Base-by-base conservation (phyloP, 2,329 filamentous ascomycete genomes). In the Colletotrichum orbiculare region DNA sequence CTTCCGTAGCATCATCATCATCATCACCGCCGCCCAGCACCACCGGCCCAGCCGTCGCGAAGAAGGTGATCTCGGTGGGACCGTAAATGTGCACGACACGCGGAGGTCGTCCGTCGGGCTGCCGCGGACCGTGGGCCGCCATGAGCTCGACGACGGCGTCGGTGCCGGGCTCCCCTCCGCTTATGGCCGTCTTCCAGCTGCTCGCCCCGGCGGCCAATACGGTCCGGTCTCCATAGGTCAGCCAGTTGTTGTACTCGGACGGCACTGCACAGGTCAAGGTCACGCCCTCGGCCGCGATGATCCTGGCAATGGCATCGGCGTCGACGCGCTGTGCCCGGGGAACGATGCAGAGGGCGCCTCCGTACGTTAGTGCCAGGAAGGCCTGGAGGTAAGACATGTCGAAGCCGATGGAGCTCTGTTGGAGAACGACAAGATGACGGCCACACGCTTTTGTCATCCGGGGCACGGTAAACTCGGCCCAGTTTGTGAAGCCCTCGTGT, bases 371-470 rank as follows among this genome's bases (percentile, higher is more conserved):
- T 0, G 75, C 74, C 3, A 69, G 67, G 53, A 81, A 73, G 7
- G 76, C 74, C 66, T 83, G 78, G 3, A 67, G 67, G 1, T 81
- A 45, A 0, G 79, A 78, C 62, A 81, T 69, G 56, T 83, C 80
- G 67, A 83, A 83, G 9, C 72, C 73, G 35, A 71, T 74, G 0
- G 79, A 71, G 13, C 72, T 79, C 62, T 82, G 78, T 54, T 81
- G 78, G 1, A 82, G 70, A 0, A 77, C 71, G 0, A 65, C 68
- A 10, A 61, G 52, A 6, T 57, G 50, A 4, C 8, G 34, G 13
- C 65, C 67, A 25, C 25, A 25, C 4, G 4, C 25, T 25, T 25
- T 25, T 25, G 25, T 25, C 25, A 5, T 5, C 25, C 25, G 25
- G 4, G 25, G 25, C 2, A 46, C 43, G 37, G 35, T 8, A 2